A percentile compares a stretch with the other conserved stretches of the same genome.
phyloP scores from a whole-genome alignment of 106 monocot genomes.

The Posidonia australis region DNA sequence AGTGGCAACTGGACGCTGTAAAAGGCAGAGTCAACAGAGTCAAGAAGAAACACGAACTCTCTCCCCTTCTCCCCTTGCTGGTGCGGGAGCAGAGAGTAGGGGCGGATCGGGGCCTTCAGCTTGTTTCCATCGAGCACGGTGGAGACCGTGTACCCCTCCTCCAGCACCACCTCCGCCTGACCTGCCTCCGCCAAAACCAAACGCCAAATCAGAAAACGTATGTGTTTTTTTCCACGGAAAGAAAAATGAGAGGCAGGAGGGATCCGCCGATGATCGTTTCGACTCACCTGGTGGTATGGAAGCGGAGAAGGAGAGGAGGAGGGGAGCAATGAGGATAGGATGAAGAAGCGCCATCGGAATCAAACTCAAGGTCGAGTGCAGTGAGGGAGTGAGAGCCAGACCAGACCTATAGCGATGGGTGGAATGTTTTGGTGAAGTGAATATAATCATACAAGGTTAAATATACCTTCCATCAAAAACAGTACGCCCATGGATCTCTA shows the following conservation, averaged over 20 bases:
- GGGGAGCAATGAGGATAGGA: not conserved
- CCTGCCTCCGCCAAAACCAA: not conserved
- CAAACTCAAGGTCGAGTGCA: not conserved
- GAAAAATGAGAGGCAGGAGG: not conserved
- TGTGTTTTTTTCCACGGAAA: not conserved
- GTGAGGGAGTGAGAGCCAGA: not conserved
- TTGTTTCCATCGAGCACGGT: conserved; percentile 33
- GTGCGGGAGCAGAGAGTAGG: conserved; percentile 19
- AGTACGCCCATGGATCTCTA: no score
- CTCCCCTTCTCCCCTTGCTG: not conserved
- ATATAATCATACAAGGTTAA: no score
- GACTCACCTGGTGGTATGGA: not conserved
- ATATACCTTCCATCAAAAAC: no score
- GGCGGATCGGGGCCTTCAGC: conserved; percentile 6
- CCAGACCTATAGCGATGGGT: no score
- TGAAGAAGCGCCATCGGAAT: not conserved
- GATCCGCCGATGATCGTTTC: not conserved
- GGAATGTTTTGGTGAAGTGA: no score
- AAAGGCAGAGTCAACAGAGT: conserved; percentile 25
- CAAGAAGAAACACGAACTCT: conserved; percentile 23
- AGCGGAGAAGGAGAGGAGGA: not conserved
- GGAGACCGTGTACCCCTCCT: conserved; percentile 31
- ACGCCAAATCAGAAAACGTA: not conserved
- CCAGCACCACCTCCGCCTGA: conserved; percentile 18
- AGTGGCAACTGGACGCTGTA: conserved; percentile 22